Conservation (phyloP, 306 rosid genomes). For the Cyclanthera cordifolia region DNA sequence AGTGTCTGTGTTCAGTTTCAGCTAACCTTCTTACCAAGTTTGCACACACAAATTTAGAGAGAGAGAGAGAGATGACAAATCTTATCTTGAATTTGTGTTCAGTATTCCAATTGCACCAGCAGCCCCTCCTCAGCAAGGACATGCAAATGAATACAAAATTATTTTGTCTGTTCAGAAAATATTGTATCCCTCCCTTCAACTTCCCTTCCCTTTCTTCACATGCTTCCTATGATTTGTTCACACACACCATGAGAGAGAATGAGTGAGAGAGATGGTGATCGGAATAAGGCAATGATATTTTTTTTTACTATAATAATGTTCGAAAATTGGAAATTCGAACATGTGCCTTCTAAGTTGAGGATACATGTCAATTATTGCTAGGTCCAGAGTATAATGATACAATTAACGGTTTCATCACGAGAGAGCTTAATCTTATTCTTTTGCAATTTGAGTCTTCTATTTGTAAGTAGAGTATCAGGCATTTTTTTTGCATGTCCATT, state of each 20-base stretch:
- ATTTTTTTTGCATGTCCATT: too few species aligned
- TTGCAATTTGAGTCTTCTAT: too few species aligned
- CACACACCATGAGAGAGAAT: neutral
- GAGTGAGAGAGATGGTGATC: neutral
- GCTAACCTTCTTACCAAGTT: conserved; percentile 15
- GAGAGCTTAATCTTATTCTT: too few species aligned
- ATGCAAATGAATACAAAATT: conserved; percentile 13
- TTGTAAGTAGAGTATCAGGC: too few species aligned
- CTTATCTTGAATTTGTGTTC: conserved; percentile 11
- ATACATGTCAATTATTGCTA: too few species aligned
- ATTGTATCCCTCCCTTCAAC: too few species aligned
- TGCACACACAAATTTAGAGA: conserved; percentile 3
- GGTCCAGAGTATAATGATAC: too few species aligned
- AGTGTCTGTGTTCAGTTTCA: conserved; percentile 7
- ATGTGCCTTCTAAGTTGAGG: too few species aligned
- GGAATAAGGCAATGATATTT: neutral
- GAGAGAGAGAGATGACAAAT: conserved; percentile 14
- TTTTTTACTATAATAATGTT: too few species aligned
- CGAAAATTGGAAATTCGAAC: too few species aligned
- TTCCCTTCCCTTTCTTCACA: conserved; percentile 2
- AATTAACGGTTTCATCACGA: too few species aligned
- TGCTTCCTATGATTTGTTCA: neutral
- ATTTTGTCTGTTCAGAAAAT: too few species aligned
- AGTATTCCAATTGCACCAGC: conserved; percentile 13
- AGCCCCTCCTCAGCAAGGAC: neutral